Conservation (phyloP, 306 rosid species). For the Ziziphus jujuba region DNA sequence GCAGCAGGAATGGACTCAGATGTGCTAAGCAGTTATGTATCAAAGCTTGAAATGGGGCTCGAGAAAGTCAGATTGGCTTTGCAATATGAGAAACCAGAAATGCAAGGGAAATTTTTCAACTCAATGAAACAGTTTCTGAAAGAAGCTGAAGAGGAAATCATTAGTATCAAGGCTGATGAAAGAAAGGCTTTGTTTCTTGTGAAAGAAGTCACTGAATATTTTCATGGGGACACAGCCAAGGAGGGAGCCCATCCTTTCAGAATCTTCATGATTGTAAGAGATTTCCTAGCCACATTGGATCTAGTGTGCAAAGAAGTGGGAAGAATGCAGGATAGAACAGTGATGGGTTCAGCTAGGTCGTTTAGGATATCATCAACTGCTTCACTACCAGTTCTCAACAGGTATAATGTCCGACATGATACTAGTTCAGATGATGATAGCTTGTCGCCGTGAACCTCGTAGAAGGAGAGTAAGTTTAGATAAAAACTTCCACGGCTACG, state of each 20-base stretch:
- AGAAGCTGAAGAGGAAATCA: slow-evolving; percentile 81
- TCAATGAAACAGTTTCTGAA: slow-evolving; percentile 73
- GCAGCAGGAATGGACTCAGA: slow-evolving; percentile 99
- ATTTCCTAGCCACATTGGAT: slow-evolving; percentile 74
- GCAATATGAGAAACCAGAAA: slow-evolving; percentile 68
- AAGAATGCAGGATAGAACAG: slow-evolving; percentile 73
- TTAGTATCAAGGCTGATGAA: slow-evolving; percentile 67
- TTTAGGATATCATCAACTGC: slow-evolving; percentile 75
- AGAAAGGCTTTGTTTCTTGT: slow-evolving; percentile 74
- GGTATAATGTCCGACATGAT: slow-evolving; percentile 68
- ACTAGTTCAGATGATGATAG: slow-evolving; percentile 91
- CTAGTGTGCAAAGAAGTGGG: slow-evolving; percentile 97
- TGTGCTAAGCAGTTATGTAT: slow-evolving; percentile 80
- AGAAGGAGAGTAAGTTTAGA: slow-evolving; percentile 31
- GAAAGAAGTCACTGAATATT: slow-evolving; percentile 86
- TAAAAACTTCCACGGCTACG: slow-evolving; percentile 25
- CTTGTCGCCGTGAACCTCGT: slow-evolving; percentile 62
- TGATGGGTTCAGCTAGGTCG: slow-evolving; percentile 84
- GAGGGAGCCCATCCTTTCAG: slow-evolving; percentile 97
- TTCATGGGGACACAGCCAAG: slow-evolving; percentile 82
- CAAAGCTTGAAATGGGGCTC: slow-evolving; percentile 93
- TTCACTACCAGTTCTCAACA: slow-evolving; percentile 82
- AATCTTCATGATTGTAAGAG: slow-evolving; percentile 93
- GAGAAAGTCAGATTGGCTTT: slow-evolving; percentile 75
- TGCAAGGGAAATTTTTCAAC: slow-evolving; percentile 64